Evolutionary conservation across 768 basidiomycete genomes (phyloP), one percentile per base, ranked within the genome.

Genomic region (Tulasnella sp.): DNA sequence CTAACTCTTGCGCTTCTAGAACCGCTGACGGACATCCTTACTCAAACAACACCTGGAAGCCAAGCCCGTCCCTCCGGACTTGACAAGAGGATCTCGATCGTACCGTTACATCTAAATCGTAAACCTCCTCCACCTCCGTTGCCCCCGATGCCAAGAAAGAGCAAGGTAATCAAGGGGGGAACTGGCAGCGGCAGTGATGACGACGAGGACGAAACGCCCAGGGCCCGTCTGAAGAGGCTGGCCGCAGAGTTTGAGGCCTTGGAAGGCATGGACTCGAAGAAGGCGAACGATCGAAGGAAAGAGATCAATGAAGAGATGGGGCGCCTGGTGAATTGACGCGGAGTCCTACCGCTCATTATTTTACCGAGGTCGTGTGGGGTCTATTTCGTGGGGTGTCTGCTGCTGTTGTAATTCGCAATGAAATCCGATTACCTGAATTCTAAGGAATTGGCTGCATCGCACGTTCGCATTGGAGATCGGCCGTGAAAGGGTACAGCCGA

Each of bases 101-200:
- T 46, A 29, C 57, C 57, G 19, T 31, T 59, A n/a, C 57, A 59
- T 24, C 27, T 51, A n/a, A 59, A 59, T 24, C 46, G 57, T 44
- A 59, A 59, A 42, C 46, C 57, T 11, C 57, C 57, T 19, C 57
- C 57, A n/a, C 57, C 57, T n/a, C 57, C 57, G 22, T 31, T 51
- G 3, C 57, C 46, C 30, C 57, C 57, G 48, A 43, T 44, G 17
- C 45, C 45, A 19, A 24, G 29, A 15, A 49, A 50, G 57, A 49
- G 49, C 17, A 50, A 49, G 48, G 4, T 24, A 22, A 27, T 30
- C 27, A 43, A 38, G 30, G 30, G 21, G 49, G 49, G 49, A 19
- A 46, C 48, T 17, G 57, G 49, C 15, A 44, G 42, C 25, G 57
- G 38, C 25, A 49, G 46, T 34, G 54, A 56, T 9, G 54, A 56